Evolutionary conservation across 176 grass and related monocot species (phyloP).

Genomic region (Aegilops bicornis): DNA sequence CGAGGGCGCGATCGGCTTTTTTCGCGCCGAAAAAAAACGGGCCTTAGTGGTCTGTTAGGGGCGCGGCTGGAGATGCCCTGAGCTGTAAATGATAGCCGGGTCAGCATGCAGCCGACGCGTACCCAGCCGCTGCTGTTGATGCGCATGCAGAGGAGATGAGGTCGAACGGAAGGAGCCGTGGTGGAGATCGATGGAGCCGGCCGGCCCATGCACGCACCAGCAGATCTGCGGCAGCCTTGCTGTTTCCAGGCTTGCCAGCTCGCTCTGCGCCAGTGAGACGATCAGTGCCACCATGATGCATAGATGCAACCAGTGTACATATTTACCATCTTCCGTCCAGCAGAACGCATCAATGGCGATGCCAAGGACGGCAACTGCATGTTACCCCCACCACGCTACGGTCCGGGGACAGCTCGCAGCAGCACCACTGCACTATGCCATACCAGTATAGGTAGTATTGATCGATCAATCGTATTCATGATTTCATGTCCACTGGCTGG

Average conservation of each 20-base stretch:
- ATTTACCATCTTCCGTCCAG: background rate
- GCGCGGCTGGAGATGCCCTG: too few relatives aligned
- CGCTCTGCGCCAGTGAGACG: background rate
- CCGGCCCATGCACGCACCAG: background rate
- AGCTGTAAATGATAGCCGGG: background rate
- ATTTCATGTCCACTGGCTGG: background rate
- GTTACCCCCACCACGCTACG: constrained; percentile 10
- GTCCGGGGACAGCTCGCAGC: background rate
- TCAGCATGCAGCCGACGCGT: background rate
- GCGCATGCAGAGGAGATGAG: background rate
- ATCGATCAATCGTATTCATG: background rate
- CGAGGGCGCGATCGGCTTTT: too few relatives aligned
- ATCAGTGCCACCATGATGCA: background rate
- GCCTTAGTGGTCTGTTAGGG: too few relatives aligned
- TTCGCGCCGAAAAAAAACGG: too few relatives aligned
- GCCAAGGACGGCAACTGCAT: background rate
- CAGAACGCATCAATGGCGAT: constrained; percentile 5
- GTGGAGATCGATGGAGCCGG: background rate
- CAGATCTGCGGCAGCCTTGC: constrained; percentile 2
- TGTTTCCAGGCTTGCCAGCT: constrained; percentile 17
- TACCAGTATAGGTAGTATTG: background rate
- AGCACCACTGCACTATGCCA: background rate
- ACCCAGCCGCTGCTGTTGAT: background rate
- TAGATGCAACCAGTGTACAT: background rate
- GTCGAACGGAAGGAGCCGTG: background rate